Base-by-base conservation (phyloP, 1,139 yeast genomes). In the Entelexis sorbosivorans region DNA sequence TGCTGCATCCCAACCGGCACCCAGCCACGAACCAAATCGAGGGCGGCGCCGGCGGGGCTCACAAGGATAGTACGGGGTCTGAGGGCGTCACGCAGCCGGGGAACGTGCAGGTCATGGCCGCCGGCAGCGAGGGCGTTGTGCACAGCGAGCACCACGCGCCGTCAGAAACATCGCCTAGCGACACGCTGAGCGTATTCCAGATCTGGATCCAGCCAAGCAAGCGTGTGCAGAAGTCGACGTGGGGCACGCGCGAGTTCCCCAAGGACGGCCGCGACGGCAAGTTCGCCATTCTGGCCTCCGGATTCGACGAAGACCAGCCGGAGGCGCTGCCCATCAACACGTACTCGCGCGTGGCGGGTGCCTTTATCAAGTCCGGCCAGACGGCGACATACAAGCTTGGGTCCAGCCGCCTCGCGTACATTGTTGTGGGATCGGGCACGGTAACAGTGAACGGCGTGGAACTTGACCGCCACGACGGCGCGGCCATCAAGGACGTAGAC, bases 1-100 rank as follows among this genome's bases (percentile, higher is more conserved):
- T 87, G 52, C 67, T 81, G 54, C 73, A 77, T 51, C 95, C 95
- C 45, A 49, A 44, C 44, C 13, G n/a, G n/a, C 36, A 49, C 17
- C 52, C 52, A 3, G 5, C 29, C 17, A 49, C 52, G 6, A 17
- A 19, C 11, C 16, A 29, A 9, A 28, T 28, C 8, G 31, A 28
- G 14, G 31, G 31, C 31, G 31, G 31, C 31, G 31, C 2, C 13
- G 31, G 31, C 13, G 31, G 13, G 5, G 31, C 31, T 5, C 31
- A 28, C 13, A 28, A 28, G 13, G 31, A 28, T 13, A 28, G 31
- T 13, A 28, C 31, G 13, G 31, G 31, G 31, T 10, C 31, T 2
- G 31, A 28, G 31, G 31, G 31, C 14, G 31, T 28, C 5, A 28
- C 31, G 13, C 5, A 28, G 31, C 31, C 31, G 14, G 31, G 31